Percentiles rank a stretch among this genome's conserved stretches.
Conservation (phyloP, 2,329 filamentous ascomycete species). For the Claviceps humidiphila region DNA sequence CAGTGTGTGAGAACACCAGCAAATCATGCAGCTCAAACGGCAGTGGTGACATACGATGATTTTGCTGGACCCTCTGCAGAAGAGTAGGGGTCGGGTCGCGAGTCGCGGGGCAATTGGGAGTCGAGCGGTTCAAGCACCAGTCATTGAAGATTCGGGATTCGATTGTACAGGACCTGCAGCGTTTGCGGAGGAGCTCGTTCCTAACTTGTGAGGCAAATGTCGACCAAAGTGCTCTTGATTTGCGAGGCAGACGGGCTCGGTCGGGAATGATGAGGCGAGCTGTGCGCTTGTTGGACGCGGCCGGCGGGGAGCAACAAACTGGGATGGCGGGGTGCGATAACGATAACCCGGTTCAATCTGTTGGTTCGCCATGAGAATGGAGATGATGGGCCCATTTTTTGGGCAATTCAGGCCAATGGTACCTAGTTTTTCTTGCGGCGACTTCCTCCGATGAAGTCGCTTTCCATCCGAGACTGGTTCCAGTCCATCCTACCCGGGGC, state of each 20-base stretch:
- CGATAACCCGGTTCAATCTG: constrained; percentile 20
- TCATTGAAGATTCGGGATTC: background rate
- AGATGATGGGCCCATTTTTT: background rate
- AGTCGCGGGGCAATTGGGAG: background rate
- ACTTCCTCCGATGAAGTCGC: no score
- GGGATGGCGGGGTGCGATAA: constrained; percentile 24
- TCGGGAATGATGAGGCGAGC: constrained; percentile 2
- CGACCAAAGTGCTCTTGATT: background rate
- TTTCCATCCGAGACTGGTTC: background rate
- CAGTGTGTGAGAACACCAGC: background rate
- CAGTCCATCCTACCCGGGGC: background rate
- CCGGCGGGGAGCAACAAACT: constrained; percentile 8
- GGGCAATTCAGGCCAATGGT: background rate
- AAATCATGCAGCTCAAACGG: background rate
- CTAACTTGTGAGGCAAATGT: background rate
- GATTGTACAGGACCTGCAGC: background rate
- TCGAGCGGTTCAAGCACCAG: background rate
- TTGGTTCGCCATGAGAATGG: background rate
- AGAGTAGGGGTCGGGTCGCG: background rate
- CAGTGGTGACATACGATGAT: constrained; percentile 1
- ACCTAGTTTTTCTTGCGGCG: background rate
- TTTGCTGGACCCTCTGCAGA: constrained; percentile 1
- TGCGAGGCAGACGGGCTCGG: constrained; percentile 1
- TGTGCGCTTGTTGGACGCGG: constrained; percentile 8
- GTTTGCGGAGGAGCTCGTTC: background rate